phyloP scores from a whole-genome alignment of 768 basidiomycete genomes.

The Lanmaoa pseudosensibilis region DNA sequence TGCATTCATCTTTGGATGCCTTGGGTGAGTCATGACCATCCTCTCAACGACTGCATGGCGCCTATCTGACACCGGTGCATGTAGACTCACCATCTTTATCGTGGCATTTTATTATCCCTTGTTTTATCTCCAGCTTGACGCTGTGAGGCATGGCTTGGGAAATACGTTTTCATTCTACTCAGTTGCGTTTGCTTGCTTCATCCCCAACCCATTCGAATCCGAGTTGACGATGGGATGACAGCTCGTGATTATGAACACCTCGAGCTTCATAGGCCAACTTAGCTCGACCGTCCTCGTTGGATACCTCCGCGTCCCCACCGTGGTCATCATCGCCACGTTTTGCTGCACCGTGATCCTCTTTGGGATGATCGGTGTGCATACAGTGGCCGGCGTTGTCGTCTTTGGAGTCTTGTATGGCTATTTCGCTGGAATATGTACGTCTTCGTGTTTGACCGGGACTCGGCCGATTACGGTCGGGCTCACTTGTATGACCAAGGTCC shows the following conservation, averaged over 20 bases:
- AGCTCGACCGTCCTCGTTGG: slow-evolving; percentile 47
- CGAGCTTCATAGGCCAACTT: slow-evolving; percentile 54
- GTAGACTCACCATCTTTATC: slow-evolving; percentile 33
- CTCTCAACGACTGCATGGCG: not conserved
- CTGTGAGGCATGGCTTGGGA: slow-evolving; percentile 47
- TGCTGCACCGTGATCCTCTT: slow-evolving; percentile 44
- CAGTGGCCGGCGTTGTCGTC: slow-evolving; percentile 39
- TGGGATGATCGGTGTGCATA: slow-evolving; percentile 45
- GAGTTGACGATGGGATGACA: slow-evolving; percentile 18
- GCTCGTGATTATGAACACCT: slow-evolving; percentile 58
- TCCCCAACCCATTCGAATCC: not conserved
- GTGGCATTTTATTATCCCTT: slow-evolving; percentile 53
- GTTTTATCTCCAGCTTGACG: slow-evolving; percentile 60
- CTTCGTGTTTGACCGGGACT: not conserved
- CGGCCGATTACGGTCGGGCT: not conserved
- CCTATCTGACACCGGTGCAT: not conserved
- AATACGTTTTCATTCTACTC: slow-evolving; percentile 57
- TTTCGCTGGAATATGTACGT: slow-evolving; percentile 48
- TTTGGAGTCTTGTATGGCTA: slow-evolving; percentile 52
- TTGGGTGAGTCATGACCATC: slow-evolving; percentile 17
- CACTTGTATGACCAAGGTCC: not conserved
- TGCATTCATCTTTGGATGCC: slow-evolving; percentile 30
- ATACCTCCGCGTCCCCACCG: slow-evolving; percentile 43
- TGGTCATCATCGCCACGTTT: slow-evolving; percentile 36
- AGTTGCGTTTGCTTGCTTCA: slow-evolving; percentile 34